Conservation (phyloP, 345 rosid genomes). For the Euphorbia tirucalli region DNA sequence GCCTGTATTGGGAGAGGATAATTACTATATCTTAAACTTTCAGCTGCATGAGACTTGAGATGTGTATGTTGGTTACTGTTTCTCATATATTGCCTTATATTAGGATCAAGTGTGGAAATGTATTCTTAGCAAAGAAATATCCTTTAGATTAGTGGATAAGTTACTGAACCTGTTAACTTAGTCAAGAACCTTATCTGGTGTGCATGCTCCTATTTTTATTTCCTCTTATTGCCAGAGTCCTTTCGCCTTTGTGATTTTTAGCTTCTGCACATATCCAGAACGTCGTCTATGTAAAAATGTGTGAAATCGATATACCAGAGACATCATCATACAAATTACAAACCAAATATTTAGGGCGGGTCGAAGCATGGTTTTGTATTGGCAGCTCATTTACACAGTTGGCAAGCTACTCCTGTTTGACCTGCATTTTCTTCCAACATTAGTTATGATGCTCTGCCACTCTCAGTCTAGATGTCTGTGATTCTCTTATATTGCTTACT, state of each 20-base stretch:
- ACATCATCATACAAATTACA: too few relatives aligned
- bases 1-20: too few relatives aligned
- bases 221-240: not conserved
- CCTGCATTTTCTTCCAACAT: not conserved
- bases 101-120: not conserved
- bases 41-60: not conserved
- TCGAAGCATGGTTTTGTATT: too few relatives aligned
- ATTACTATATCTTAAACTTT: not conserved
- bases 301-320: too few relatives aligned
- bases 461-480: not conserved
- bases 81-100: not conserved
- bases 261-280: not conserved
- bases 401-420: not conserved
- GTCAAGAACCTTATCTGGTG: not conserved
- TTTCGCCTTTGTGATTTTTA: not conserved
- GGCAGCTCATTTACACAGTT: not conserved
- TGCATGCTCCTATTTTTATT: not conserved
- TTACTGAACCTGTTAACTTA: not conserved
- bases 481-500: not conserved
- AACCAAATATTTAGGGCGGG: too few relatives aligned
- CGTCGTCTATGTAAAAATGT: not conserved
- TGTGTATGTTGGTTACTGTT: not conserved
- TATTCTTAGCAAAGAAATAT: not conserved
- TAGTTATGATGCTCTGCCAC: not conserved
- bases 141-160: too few relatives aligned